phyloP scores from a whole-genome alignment of 306 rosid species.

The Quercus engelmannii region DNA sequence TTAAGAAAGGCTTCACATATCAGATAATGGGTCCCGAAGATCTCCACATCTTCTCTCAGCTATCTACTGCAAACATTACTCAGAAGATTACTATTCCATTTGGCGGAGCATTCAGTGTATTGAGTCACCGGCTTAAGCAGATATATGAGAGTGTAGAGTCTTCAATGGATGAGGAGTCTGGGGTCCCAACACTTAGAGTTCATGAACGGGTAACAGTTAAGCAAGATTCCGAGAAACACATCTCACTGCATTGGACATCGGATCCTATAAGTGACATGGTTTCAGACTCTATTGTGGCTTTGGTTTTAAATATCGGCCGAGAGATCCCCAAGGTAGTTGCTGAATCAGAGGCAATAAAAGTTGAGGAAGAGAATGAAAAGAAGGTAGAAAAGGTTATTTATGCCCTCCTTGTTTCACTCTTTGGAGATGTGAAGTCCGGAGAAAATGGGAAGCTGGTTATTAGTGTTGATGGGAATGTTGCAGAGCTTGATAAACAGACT shows the following conservation, averaged over 20 bases:
- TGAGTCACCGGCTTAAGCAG: conserved; percentile 65
- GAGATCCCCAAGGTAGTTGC: conserved; percentile 66
- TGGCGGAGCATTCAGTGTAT: conserved; percentile 55
- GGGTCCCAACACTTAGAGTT: conserved; percentile 58
- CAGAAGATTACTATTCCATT: conserved; percentile 89
- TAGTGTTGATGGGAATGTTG: conserved; percentile 74
- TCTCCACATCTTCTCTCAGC: conserved; percentile 89
- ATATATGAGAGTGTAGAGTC: conserved; percentile 79
- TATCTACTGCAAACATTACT: conserved; percentile 67
- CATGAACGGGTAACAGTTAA: conserved; percentile 73
- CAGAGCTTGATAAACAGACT: conserved; percentile 71
- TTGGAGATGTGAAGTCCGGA: conserved; percentile 78
- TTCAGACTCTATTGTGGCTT: conserved; percentile 81
- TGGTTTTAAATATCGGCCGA: conserved; percentile 64
- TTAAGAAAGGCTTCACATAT: conserved; percentile 86
- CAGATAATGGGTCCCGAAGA: conserved; percentile 96
- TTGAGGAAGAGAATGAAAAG: conserved; percentile 70
- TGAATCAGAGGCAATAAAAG: conserved; percentile 57
- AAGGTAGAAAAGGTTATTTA: conserved; percentile 68
- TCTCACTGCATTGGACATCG: conserved; percentile 86
- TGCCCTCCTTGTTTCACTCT: conserved; percentile 78
- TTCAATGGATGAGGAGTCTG: conserved; percentile 77
- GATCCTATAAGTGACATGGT: conserved; percentile 93
- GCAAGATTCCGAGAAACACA: conserved; percentile 80
- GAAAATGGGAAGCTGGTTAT: conserved; percentile 80